Percentiles rank a stretch among this genome's conserved stretches.
phyloP scores from a whole-genome alignment of 2,329 filamentous ascomycete genomes.

The Cladosporium velox region DNA sequence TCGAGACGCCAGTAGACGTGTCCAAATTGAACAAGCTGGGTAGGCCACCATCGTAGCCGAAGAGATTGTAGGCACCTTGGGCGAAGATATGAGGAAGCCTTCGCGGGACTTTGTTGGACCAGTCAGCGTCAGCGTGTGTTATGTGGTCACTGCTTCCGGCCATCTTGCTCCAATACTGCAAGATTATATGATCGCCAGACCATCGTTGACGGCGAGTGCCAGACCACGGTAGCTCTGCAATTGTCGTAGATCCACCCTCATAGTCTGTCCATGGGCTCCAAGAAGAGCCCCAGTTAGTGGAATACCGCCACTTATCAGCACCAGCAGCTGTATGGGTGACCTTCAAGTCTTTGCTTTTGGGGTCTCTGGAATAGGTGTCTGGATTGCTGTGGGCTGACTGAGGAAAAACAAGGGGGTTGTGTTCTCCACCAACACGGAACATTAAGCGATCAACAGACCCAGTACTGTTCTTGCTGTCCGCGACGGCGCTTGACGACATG shows the following conservation, averaged over 20 bases:
- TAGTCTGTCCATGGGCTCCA: slow-evolving; percentile 63
- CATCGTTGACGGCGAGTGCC: slow-evolving; percentile 59
- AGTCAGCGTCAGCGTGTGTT: slow-evolving; percentile 59
- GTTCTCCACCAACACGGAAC: slow-evolving; percentile 58
- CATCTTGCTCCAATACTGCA: slow-evolving; percentile 64
- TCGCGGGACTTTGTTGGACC: slow-evolving; percentile 42
- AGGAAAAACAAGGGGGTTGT: slow-evolving; percentile 63
- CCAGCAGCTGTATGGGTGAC: slow-evolving; percentile 60
- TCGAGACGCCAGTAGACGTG: slow-evolving; percentile 54
- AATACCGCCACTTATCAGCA: slow-evolving; percentile 64
- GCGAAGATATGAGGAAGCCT: slow-evolving; percentile 64
- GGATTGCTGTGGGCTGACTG: slow-evolving; percentile 59
- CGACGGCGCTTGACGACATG: slow-evolving; percentile 52
- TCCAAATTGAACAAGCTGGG: slow-evolving; percentile 55
- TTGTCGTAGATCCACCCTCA: slow-evolving; percentile 50
- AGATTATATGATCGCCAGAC: slow-evolving; percentile 62
- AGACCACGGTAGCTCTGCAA: slow-evolving; percentile 56
- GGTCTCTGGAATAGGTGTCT: slow-evolving; percentile 49
- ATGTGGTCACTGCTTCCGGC: slow-evolving; percentile 62
- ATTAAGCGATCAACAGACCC: slow-evolving; percentile 60
- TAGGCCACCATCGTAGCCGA: slow-evolving; percentile 63
- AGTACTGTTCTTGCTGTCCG: slow-evolving; percentile 49
- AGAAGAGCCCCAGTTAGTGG: slow-evolving; percentile 60
- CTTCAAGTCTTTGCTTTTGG: slow-evolving; percentile 29
- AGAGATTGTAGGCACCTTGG: slow-evolving; percentile 64